A percentile compares a stretch with the other conserved stretches of the same genome.
These are phyloP conservation scores for Backusella psychrophila DNA, from an alignment of 192 early-diverging fungal species.

Conservation along the genomic window DNA sequence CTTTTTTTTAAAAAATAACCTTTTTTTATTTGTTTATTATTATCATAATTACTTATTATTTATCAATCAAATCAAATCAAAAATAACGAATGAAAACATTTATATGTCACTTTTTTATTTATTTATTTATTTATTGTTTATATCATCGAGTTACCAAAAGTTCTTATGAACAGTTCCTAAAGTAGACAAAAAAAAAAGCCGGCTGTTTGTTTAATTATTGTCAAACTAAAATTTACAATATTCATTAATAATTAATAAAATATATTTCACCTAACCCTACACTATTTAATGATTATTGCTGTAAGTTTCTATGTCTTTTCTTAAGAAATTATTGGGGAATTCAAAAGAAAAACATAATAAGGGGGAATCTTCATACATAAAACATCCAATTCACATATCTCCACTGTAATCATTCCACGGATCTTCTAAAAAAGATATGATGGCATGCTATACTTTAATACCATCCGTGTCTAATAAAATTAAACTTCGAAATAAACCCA, in stretches of 20 bases:
- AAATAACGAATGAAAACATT: neutral
- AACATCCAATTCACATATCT: neutral
- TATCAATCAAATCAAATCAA: neutral
- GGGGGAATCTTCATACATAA: neutral
- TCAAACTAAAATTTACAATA: neutral
- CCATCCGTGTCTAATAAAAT: no score
- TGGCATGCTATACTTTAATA: neutral
- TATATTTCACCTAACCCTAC: neutral
- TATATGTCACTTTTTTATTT: slow-evolving; percentile 4
- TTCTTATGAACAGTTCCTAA: neutral
- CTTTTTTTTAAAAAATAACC: neutral
- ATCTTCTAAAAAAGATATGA: neutral
- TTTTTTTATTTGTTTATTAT: neutral
- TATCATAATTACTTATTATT: neutral
- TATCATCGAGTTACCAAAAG: neutral
- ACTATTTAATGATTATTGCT: neutral
- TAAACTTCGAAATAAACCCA: no score
- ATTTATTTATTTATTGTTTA: slow-evolving; percentile 3
- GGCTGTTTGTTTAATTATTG: neutral
- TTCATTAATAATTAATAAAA: neutral
- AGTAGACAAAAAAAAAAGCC: neutral
- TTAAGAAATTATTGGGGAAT: neutral
- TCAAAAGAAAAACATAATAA: neutral
- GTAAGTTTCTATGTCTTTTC: neutral
- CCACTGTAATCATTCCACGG: neutral